phyloP scores from a whole-genome alignment of 2,329 filamentous ascomycete genomes.

The Lachnellula arida region DNA sequence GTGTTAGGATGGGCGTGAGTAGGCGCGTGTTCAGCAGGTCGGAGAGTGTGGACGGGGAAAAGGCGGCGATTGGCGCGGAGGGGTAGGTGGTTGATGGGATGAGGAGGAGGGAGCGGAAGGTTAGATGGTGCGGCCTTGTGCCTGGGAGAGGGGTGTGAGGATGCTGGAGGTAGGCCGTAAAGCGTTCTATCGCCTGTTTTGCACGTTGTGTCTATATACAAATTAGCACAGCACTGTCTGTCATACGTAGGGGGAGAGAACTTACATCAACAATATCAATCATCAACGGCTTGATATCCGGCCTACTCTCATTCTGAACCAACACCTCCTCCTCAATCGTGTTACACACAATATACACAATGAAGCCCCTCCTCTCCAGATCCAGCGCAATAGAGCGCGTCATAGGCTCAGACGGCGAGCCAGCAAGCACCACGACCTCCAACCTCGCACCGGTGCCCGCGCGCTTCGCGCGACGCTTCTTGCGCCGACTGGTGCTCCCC shows the following conservation, averaged over 20 bases:
- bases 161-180: slow-evolving; percentile 64
- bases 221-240: slow-evolving; percentile 14
- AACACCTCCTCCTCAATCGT: slow-evolving; percentile 79
- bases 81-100: slow-evolving; percentile 79
- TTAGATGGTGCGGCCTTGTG: slow-evolving; percentile 69
- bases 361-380: slow-evolving; percentile 84
- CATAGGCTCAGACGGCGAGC: slow-evolving; percentile 79
- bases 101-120: slow-evolving; percentile 74
- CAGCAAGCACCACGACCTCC: slow-evolving; percentile 84
- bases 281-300: slow-evolving; percentile 76
- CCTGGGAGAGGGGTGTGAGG: slow-evolving; percentile 73
- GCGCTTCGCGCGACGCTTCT: slow-evolving; percentile 70
- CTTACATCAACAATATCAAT: slow-evolving; percentile 78
- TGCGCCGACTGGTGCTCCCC: slow-evolving; percentile 53
- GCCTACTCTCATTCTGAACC: slow-evolving; percentile 69
- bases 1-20: slow-evolving; percentile 80
- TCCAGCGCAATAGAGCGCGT: slow-evolving; percentile 80
- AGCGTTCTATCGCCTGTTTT: slow-evolving; percentile 65
- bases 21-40: slow-evolving; percentile 91
- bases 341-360: slow-evolving; percentile 85
- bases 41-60: slow-evolving; percentile 77
- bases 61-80: slow-evolving; percentile 77
- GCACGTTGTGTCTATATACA: slow-evolving; percentile 57
- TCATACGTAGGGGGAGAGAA: slow-evolving; percentile 13
- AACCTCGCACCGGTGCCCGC: slow-evolving; percentile 78